These are phyloP conservation scores for Mycena vulgaris DNA, from an alignment of 768 basidiomycete genomes.

Conservation along the genomic window DNA sequence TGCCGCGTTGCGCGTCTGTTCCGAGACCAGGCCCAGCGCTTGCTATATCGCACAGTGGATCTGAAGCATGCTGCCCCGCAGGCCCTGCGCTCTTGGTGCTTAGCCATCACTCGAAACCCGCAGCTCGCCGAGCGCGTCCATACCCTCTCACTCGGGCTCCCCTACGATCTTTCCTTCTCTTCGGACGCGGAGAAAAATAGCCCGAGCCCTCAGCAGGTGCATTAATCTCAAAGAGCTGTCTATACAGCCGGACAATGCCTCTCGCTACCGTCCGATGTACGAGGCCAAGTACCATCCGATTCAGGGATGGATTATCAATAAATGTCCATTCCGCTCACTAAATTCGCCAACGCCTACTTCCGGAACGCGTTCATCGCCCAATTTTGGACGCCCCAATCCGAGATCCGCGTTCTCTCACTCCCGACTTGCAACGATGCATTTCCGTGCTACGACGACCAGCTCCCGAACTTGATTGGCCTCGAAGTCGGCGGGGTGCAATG, in stretches of 20 bases:
- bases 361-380: neutral
- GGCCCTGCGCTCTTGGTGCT: constrained; percentile 5
- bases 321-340: constrained; percentile 8
- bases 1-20: constrained; percentile 4
- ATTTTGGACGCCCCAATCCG: constrained; percentile 18
- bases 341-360: constrained; percentile 17
- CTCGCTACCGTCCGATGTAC: too few species aligned
- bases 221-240: constrained; percentile 24
- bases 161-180: neutral
- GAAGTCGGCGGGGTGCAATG: neutral
- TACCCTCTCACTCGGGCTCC: neutral
- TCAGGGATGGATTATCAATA: constrained; percentile 20
- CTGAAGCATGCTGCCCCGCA: neutral
- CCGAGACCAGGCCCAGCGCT: constrained; percentile 1
- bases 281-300: too few species aligned
- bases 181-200: constrained; percentile 9
- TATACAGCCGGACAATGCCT: neutral
- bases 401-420: constrained; percentile 6
- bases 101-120: neutral
- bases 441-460: neutral
- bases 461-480: constrained; percentile 20
- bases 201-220: constrained; percentile 13
- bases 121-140: constrained; percentile 21
- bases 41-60: constrained; percentile 5
- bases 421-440: neutral